A percentile compares a stretch with the other conserved stretches of the same genome.
Evolutionary conservation across 2,329 filamentous ascomycete species (phyloP).

Genomic region (Trichocomaceae sp.): DNA sequence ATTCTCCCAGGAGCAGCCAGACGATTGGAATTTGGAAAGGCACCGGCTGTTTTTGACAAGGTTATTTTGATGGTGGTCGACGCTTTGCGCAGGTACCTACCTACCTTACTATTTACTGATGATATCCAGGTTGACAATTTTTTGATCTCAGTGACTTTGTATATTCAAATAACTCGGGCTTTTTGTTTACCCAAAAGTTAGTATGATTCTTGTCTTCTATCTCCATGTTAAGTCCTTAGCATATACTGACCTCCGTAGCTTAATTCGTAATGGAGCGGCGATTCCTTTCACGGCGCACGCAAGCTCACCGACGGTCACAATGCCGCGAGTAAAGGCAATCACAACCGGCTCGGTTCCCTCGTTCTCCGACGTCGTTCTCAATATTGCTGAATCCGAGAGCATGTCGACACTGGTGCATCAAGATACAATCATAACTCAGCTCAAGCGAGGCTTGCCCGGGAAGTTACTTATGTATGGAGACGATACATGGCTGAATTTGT

Average conservation of each 20-base stretch:
- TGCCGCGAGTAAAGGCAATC: conserved; percentile 95
- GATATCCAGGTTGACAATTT: conserved; percentile 9
- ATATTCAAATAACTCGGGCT: conserved; percentile 71
- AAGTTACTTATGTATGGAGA: conserved; percentile 93
- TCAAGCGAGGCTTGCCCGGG: conserved; percentile 63
- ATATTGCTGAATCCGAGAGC: conserved; percentile 90
- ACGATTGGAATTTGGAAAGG: conserved; percentile 51
- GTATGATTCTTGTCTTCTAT: conserved; percentile 2
- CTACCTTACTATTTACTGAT: not conserved
- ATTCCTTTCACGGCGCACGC: conserved; percentile 94
- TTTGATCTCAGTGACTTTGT: conserved; percentile 71
- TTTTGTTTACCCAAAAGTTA: conserved; percentile 80
- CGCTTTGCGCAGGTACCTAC: conserved; percentile 70
- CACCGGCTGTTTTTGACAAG: conserved; percentile 72
- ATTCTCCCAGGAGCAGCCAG: conserved; percentile 77
- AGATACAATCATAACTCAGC: conserved; percentile 93
- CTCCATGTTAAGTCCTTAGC: not conserved
- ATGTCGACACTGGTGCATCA: conserved; percentile 79
- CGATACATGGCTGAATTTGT: conserved; percentile 96
- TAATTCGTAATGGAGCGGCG: conserved; percentile 76
- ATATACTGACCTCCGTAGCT: conserved; percentile 42
- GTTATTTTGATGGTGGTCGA: conserved; percentile 97
- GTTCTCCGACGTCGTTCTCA: conserved; percentile 93
- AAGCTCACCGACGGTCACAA: conserved; percentile 93
- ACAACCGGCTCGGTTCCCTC: conserved; percentile 98